phyloP scores from a whole-genome alignment of 345 rosid genomes.

The Luvunga scandens region DNA sequence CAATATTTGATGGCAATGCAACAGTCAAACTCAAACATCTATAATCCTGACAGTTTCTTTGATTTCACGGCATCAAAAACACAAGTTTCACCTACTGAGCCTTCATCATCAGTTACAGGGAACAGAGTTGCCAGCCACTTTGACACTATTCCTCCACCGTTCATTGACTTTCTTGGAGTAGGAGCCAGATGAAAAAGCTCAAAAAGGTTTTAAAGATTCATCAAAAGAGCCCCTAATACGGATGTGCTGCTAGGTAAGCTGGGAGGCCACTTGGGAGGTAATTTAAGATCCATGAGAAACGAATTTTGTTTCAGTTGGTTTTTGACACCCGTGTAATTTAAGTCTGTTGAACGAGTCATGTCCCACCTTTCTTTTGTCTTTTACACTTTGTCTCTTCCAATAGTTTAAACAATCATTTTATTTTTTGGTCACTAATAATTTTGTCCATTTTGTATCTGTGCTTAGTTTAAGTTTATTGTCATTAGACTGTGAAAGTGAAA shows the following conservation, averaged over 20 bases:
- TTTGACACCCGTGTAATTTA: background rate
- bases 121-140: slow-evolving; percentile 19
- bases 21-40: slow-evolving; percentile 30
- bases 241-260: slow-evolving; percentile 16
- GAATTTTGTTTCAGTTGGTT: slow-evolving; percentile 12
- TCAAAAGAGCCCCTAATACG: slow-evolving; percentile 21
- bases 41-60: slow-evolving; percentile 25
- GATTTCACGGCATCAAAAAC: slow-evolving; percentile 18
- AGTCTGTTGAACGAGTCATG: background rate
- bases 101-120: slow-evolving; percentile 21
- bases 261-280: slow-evolving; percentile 29
- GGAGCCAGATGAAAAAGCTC: slow-evolving; percentile 54
- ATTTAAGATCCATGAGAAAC: slow-evolving; percentile 9
- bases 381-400: background rate
- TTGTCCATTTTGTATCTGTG: background rate
- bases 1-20: slow-evolving; percentile 30
- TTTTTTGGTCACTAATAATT: background rate
- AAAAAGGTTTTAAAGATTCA: slow-evolving; percentile 11
- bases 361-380: background rate
- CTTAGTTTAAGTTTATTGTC: background rate
- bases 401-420: background rate
- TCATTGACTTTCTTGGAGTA: slow-evolving; percentile 77
- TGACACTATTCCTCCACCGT: slow-evolving; percentile 41
- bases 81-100: slow-evolving; percentile 29
- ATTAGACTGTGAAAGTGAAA: background rate